Base-by-base conservation (phyloP, 805 yeast genomes). In the Soucietia sequanensis region DNA sequence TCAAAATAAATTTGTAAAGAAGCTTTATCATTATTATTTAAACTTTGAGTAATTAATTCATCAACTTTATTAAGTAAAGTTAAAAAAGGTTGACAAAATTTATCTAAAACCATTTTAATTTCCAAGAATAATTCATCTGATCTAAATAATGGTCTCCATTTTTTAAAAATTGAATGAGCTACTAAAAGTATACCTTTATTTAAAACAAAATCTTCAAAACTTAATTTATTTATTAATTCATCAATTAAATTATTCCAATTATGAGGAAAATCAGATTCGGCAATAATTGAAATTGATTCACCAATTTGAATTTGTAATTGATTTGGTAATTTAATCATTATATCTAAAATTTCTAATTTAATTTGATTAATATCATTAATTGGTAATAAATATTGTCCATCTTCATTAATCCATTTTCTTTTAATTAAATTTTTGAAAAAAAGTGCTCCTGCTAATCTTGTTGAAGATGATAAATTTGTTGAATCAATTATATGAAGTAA, bases 111-210 rank as follows among this genome's bases (percentile, higher is more conserved):
- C 54, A 86, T 69, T 54, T 83, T 80, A 54, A 93, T 93, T 56
- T 93, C 99, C 37, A 77, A 56, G 56, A 88, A 90, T 35, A 93
- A 72, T 30, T 81, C 96, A 56, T 95, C 96, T 1, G 96, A 84
- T 48, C 96, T 76, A 56, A 87, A 88, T 37, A 91, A 68, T 1
- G 97, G 96, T 53, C 99, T 76, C 99, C 99, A 93, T 62, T 95
- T 80, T 58, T 84, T 88, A 67, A 91, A 95, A 41, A 93, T 91
- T 1, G 96, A 86, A 58, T 93, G 99, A 4, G 97, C 95, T 14
- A 95, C 98, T 7, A 80, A 75, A 37, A 95, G 66, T 4, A 95
- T 90, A 35, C 96, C 95, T 48, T 81, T 84, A 57, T 89, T 88
- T 34, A 79, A 74, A 10, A 72, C 68, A 72, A 84, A 77, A 52